Base-by-base conservation (phyloP, 2,329 filamentous ascomycete genomes). In the Aspergillus neotritici region DNA sequence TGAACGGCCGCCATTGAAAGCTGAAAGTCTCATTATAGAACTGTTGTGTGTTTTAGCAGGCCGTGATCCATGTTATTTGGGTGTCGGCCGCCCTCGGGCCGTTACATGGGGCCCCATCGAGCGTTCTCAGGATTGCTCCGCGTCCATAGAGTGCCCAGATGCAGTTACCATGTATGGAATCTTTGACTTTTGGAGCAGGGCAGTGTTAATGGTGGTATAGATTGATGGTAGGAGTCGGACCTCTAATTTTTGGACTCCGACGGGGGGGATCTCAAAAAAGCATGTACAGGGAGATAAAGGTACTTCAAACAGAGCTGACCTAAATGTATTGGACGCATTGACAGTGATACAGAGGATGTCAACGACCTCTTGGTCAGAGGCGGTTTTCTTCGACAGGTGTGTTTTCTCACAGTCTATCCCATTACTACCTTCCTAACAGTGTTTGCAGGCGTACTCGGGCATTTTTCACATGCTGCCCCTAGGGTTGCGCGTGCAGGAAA, bases 381-480 rank as follows among this genome's bases (percentile, higher is more conserved):
- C 39, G 86, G 86, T 1, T 90, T 84, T 57, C 64, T 90, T 35
- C 81, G 84, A 48, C 84, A 88, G 72, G 83, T 84, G 51, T 56
- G 67, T 61, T 21, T 15, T 35, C 5, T 12, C 12, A 37, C 31
- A 12, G 10, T 41, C 32, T 25, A 30, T n/a, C 12, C 31, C 17
- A 37, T 44, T 13, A 41, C n/a, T 6, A 6, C 4, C 12, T 3
- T 12, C 30, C 35, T 44, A 21, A 46, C 34, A 12, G 28, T 32
- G n/a, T 31, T 1, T 29, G 1, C 53, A 89, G 81, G 83, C 88
- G 14, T 86, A 95, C 61, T 81, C 90, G 6, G 93, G 93, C 21
- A 81, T 97, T 30, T 98, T 96, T 57, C 93, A 98, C 59, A 76
- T 95, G 60, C 75, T 98, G 1, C 93, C 93, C 0, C 70, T 98